phyloP scores from a whole-genome alignment of 129 eudicot genomes.

The Artemisia annua region DNA sequence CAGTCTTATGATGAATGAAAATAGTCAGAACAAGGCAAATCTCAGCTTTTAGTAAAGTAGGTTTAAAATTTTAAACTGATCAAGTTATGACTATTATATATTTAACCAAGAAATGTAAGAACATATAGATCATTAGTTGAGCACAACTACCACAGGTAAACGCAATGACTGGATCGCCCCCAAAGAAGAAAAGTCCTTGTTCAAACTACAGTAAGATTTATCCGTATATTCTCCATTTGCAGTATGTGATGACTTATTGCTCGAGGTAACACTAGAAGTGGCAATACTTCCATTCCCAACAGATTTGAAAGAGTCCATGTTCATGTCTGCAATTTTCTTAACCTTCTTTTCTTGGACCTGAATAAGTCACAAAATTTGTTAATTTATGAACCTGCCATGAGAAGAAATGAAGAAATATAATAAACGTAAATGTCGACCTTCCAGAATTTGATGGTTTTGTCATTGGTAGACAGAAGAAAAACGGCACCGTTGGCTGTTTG shows the following conservation, averaged over 20 bases:
- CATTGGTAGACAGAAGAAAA: too few relatives aligned
- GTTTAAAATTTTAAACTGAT: slow-evolving; percentile 15
- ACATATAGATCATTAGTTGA: slow-evolving; percentile 34
- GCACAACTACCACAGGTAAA: slow-evolving; percentile 97
- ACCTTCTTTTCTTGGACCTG: slow-evolving; percentile 99
- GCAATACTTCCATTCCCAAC: slow-evolving; percentile 70
- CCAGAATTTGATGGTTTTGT: too few relatives aligned
- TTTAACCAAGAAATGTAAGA: not conserved
- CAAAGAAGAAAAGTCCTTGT: slow-evolving; percentile 62
- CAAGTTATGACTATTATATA: not conserved
- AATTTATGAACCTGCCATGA: not conserved
- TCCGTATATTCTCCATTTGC: slow-evolving; percentile 74
- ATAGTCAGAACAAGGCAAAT: slow-evolving; percentile 2
- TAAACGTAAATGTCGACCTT: too few relatives aligned
- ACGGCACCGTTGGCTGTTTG: too few relatives aligned
- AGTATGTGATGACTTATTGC: slow-evolving; percentile 47
- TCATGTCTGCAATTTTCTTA: slow-evolving; percentile 84
- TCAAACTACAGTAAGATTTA: slow-evolving; percentile 51
- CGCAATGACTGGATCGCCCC: slow-evolving; percentile 78
- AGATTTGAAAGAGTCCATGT: slow-evolving; percentile 65
- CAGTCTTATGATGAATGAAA: not conserved
- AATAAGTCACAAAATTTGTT: slow-evolving; percentile 13
- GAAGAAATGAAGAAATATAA: not conserved
- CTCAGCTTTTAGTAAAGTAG: slow-evolving; percentile 8
- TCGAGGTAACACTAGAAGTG: slow-evolving; percentile 63